A percentile compares a stretch with the other conserved stretches of the same genome.
Evolutionary conservation across 1,284 basidiomycete genomes (phyloP).

Genomic region (Entoloma clypeatum): DNA sequence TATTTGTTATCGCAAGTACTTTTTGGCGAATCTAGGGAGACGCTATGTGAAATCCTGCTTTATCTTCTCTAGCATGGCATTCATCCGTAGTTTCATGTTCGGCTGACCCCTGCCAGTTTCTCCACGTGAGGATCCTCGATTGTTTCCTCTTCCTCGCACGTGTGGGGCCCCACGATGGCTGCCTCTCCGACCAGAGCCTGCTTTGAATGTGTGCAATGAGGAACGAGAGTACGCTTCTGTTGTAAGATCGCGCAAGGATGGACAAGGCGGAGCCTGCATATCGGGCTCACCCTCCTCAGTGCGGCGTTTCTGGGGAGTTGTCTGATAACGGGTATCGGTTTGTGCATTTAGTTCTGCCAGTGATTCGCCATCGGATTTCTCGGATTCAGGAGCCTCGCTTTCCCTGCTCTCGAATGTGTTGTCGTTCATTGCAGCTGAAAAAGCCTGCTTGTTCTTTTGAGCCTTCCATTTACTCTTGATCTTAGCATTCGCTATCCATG

Average conservation of each 20-base stretch:
- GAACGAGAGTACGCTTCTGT: conserved; percentile 57
- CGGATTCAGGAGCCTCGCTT: conserved; percentile 15
- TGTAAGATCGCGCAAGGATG: conserved; percentile 55
- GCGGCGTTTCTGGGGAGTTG: conserved; percentile 12
- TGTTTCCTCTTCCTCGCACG: conserved; percentile 14
- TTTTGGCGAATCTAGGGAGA: conserved; percentile 14
- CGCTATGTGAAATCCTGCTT: conserved; percentile 50
- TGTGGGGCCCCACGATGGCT: conserved; percentile 12
- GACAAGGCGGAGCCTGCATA: conserved; percentile 12
- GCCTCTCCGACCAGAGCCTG: conserved; percentile 34
- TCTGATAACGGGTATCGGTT: too few species aligned
- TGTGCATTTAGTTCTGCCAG: too few species aligned
- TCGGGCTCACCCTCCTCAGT: conserved; percentile 18
- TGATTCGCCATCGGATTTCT: conserved; percentile 6
- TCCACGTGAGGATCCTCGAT: conserved; percentile 16
- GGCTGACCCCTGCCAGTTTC: conserved; percentile 54
- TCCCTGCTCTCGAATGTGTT: conserved; percentile 21
- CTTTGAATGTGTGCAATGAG: conserved; percentile 54
- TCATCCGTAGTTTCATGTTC: conserved; percentile 77
- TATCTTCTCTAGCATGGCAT: conserved; percentile 73
- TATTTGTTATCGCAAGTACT: conserved; percentile 6
- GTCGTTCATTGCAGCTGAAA: conserved; percentile 17
- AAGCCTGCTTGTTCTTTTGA: conserved; percentile 62
- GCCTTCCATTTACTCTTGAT: conserved; percentile 74
- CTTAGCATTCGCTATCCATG: conserved; percentile 71